Percentiles rank a stretch among this genome's conserved stretches.
Conservation (phyloP, 495 filamentous ascomycete genomes). For the Xylaria grammica region DNA sequence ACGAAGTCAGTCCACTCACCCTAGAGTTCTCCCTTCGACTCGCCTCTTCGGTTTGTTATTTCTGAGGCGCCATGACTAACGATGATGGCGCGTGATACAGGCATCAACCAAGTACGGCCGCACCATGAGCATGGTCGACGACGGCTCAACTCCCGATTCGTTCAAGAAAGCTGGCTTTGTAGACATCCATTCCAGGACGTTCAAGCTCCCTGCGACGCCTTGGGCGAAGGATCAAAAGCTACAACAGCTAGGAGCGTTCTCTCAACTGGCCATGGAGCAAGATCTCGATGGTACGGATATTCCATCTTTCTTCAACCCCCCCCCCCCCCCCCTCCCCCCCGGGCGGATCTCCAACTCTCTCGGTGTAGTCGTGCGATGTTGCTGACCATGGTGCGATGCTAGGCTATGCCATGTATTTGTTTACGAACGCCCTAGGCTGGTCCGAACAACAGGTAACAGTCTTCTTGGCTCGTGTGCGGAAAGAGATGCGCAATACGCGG, state of each 20-base stretch:
- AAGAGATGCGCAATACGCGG: conserved; percentile 32
- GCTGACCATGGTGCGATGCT: background rate
- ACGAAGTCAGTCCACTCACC: conserved; percentile 24
- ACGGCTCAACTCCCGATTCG: conserved; percentile 1
- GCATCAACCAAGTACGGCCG: conserved; percentile 17
- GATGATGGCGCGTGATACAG: background rate
- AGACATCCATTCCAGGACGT: conserved; percentile 49
- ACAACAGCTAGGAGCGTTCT: conserved; percentile 53
- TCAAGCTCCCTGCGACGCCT: conserved; percentile 58
- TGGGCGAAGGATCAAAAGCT: conserved; percentile 55
- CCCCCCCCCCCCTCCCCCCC: background rate
- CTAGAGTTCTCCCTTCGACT: background rate
- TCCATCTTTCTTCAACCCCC: background rate
- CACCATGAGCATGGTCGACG: conserved; percentile 30
- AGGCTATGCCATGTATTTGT: conserved; percentile 34
- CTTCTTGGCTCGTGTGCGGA: conserved; percentile 32
- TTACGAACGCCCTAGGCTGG: conserved; percentile 36
- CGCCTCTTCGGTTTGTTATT: background rate
- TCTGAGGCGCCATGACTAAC: background rate
- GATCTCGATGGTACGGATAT: conserved; percentile 31
- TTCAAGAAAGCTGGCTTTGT: conserved; percentile 56
- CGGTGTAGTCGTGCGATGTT: background rate
- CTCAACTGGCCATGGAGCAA: conserved; percentile 32
- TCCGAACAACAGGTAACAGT: conserved; percentile 33
- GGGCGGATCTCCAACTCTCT: background rate